These are phyloP conservation scores for Mycocentrospora acerina DNA, from an alignment of 2,329 filamentous ascomycete species.

Conservation along the genomic window DNA sequence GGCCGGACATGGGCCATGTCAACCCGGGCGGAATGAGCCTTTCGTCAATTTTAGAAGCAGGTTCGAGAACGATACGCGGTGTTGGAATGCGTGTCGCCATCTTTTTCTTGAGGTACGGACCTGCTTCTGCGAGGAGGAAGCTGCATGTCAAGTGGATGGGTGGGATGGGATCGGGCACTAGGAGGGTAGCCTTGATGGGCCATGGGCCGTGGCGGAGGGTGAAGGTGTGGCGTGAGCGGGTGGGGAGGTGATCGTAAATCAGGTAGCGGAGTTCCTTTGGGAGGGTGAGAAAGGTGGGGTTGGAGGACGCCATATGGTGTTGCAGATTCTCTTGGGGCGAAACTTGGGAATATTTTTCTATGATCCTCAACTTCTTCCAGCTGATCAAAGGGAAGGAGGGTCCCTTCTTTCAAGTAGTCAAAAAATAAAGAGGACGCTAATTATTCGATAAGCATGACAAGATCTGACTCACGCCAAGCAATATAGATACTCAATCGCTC, in stretches of 20 bases:
- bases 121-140: too few species aligned
- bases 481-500: too few species aligned
- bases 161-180: not conserved
- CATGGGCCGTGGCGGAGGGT: not conserved
- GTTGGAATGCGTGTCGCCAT: too few species aligned
- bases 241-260: slow-evolving; percentile 6
- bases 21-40: too few species aligned
- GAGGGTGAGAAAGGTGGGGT: slow-evolving; percentile 6
- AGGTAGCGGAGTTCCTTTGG: slow-evolving; percentile 6
- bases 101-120: too few species aligned
- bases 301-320: not conserved
- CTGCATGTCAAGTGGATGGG: not conserved
- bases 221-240: not conserved
- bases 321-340: not conserved
- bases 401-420: not conserved
- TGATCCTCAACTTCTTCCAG: not conserved
- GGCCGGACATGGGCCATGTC: too few species aligned
- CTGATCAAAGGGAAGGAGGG: not conserved
- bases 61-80: too few species aligned
- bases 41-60: too few species aligned
- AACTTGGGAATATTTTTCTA: not conserved
- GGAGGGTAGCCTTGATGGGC: not conserved
- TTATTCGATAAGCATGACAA: too few species aligned
- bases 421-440: too few species aligned
- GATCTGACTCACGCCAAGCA: too few species aligned